Evolutionary conservation across 2,329 filamentous ascomycete genomes (phyloP), one percentile per base, ranked within the genome.

Genomic region (Epichloe sibirici): DNA sequence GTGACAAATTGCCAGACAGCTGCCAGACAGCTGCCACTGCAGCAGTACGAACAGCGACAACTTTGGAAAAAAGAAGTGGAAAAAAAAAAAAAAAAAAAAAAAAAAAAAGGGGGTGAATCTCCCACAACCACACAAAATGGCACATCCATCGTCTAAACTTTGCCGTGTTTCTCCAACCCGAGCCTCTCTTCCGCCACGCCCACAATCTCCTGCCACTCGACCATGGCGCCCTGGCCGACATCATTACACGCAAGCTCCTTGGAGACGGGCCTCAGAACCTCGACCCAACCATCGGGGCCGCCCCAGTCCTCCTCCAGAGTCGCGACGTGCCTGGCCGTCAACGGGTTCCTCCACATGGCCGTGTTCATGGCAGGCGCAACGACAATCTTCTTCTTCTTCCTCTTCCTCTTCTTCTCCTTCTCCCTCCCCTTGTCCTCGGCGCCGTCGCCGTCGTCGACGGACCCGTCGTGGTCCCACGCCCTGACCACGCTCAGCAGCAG

Each of bases 311-410:
- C 77, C 57, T 83, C 77, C 46, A 96, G 70, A 0, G 86, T 72
- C 42, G 71, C 71, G 39, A 95, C 69, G 57, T 95, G 88, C 57
- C 78, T 81, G 48, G 70, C 75, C 1, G 90, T 95, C 45, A 95
- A 72, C 2, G 90, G 90, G 64, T 96, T 89, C 52, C 76, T 74
- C 85, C 87, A 95, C 90, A 95, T 95, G 4, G 84, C 82, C 25
- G 82, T 89, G 66, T 96, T 95, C 88, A 95, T 95, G 34, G 86
- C 83, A 1, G 85, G 83, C 2, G 86, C 86, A 0, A 91, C 85
- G 2, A 93, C 62, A 38, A 95, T 88, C 57, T 84, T 85, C 65
- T 75, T 80, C 50, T 63, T 66, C 5, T 44, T 21, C 17, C 2
- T 21, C 17, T 21, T 21, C 17, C 2, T 21, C 17, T 21, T 21